Evolutionary conservation across 2,329 filamentous ascomycete genomes (phyloP).

Genomic region (Aspergillus brasiliensis): DNA sequence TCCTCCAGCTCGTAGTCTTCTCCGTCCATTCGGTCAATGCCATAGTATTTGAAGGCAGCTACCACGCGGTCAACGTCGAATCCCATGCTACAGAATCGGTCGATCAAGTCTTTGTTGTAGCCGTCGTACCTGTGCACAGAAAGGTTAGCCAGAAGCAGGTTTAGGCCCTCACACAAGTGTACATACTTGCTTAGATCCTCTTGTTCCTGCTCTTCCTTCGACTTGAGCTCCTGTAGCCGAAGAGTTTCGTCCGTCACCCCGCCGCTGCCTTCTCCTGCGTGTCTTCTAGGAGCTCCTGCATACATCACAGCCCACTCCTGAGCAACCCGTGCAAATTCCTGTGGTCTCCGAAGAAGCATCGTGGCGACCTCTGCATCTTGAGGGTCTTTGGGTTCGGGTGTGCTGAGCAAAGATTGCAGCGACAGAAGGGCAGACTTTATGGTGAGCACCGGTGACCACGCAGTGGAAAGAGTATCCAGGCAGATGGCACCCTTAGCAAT

Average conservation of each 20-base stretch:
- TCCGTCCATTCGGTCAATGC: constrained; percentile 76
- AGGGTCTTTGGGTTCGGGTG: constrained; percentile 91
- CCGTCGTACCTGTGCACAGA: constrained; percentile 72
- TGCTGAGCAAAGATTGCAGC: constrained; percentile 87
- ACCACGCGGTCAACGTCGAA: constrained; percentile 88
- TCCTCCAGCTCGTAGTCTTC: constrained; percentile 85
- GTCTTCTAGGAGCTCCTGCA: constrained; percentile 70
- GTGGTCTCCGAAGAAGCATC: constrained; percentile 80
- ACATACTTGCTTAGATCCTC: constrained; percentile 58
- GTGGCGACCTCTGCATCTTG: constrained; percentile 94
- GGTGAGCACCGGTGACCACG: constrained; percentile 94
- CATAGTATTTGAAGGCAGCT: constrained; percentile 76
- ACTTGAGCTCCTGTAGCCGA: constrained; percentile 55
- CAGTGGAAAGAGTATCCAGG: constrained; percentile 83
- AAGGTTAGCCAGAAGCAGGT: neutral
- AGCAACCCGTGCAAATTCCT: constrained; percentile 77
- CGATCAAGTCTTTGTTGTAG: constrained; percentile 80
- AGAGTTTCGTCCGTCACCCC: constrained; percentile 56
- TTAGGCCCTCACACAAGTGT: neutral
- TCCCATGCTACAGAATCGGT: constrained; percentile 86
- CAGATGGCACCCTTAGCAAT: constrained; percentile 82
- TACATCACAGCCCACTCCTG: constrained; percentile 87
- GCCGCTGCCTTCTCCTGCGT: constrained; percentile 56
- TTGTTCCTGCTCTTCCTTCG: constrained; percentile 59
- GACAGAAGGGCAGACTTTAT: constrained; percentile 95